phyloP scores from a whole-genome alignment of 1,284 basidiomycete genomes.

The Ceratobasidium sp. region DNA sequence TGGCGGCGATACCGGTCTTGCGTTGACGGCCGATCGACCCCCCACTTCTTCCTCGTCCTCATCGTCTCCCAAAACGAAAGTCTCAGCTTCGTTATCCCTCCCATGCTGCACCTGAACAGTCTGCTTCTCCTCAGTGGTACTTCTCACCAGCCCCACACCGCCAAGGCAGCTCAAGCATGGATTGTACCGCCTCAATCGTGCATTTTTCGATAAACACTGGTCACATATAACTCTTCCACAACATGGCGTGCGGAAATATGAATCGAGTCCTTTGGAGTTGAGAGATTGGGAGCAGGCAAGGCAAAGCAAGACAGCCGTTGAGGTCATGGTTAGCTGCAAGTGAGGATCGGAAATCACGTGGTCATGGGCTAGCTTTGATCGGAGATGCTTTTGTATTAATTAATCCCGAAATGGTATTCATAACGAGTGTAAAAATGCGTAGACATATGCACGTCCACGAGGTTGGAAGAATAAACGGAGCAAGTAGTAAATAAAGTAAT shows the following conservation, averaged over 20 bases:
- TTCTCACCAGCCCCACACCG: slow-evolving; percentile 48
- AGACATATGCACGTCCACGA: too few relatives aligned
- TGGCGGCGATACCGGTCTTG: background rate
- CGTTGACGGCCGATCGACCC: slow-evolving; percentile 33
- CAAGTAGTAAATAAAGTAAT: too few relatives aligned
- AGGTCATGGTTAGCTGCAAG: slow-evolving; percentile 43
- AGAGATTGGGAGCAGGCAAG: slow-evolving; percentile 42
- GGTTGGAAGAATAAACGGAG: too few relatives aligned
- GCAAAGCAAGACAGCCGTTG: slow-evolving; percentile 26
- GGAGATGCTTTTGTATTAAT: too few relatives aligned
- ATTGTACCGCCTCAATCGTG: slow-evolving; percentile 50
- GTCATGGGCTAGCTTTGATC: background rate
- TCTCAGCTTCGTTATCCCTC: slow-evolving; percentile 49
- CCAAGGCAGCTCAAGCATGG: slow-evolving; percentile 51
- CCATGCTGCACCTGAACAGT: slow-evolving; percentile 27
- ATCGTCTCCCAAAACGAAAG: slow-evolving; percentile 73
- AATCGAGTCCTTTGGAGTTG: slow-evolving; percentile 3
- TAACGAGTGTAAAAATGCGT: too few relatives aligned
- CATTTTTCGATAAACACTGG: slow-evolving; percentile 48
- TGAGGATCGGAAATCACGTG: slow-evolving; percentile 36
- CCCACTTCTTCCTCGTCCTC: slow-evolving; percentile 65
- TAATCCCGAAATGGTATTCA: too few relatives aligned
- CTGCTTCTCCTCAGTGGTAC: slow-evolving; percentile 30
- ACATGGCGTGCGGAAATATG: slow-evolving; percentile 46
- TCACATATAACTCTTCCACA: slow-evolving; percentile 50